These are phyloP conservation scores for Fraxinus greggii DNA, from an alignment of 305 asterid species.

Conservation along the genomic window DNA sequence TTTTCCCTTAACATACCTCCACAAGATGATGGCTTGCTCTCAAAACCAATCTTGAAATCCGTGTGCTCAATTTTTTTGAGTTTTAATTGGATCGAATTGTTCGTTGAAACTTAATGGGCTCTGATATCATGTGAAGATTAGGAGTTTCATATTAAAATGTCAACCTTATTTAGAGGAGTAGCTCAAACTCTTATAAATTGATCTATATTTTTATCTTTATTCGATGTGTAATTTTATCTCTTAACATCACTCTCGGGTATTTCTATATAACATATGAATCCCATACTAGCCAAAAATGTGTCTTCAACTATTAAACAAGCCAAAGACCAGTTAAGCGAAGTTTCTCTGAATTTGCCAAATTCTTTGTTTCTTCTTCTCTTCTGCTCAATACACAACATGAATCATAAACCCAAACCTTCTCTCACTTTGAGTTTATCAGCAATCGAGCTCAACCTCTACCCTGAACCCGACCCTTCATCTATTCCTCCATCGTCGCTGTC, in stretches of 20 bases:
- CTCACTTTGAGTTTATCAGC: constrained; percentile 43
- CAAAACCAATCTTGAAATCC: too few species aligned
- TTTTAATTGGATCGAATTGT: too few species aligned
- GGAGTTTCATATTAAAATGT: too few species aligned
- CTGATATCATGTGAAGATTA: too few species aligned
- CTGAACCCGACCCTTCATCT: constrained; percentile 35
- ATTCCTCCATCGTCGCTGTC: constrained; percentile 33
- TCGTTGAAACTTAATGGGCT: too few species aligned
- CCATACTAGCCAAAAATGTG: background rate
- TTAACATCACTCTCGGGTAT: background rate
- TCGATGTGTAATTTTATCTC: too few species aligned
- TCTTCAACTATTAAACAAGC: background rate
- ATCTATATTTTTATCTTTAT: too few species aligned
- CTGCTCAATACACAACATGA: constrained; percentile 32
- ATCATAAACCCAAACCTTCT: constrained; percentile 49
- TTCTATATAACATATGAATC: background rate
- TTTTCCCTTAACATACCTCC: too few species aligned
- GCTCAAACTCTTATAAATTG: too few species aligned
- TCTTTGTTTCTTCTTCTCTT: background rate
- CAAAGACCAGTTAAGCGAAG: background rate
- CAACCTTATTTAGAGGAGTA: too few species aligned
- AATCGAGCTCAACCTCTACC: constrained; percentile 36
- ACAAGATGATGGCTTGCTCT: too few species aligned
- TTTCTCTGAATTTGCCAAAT: background rate
- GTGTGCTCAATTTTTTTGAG: too few species aligned